Percentiles rank a stretch among this genome's conserved stretches.
phyloP scores from a whole-genome alignment of 192 early-diverging fungal species.

The Piromyces finnis region DNA sequence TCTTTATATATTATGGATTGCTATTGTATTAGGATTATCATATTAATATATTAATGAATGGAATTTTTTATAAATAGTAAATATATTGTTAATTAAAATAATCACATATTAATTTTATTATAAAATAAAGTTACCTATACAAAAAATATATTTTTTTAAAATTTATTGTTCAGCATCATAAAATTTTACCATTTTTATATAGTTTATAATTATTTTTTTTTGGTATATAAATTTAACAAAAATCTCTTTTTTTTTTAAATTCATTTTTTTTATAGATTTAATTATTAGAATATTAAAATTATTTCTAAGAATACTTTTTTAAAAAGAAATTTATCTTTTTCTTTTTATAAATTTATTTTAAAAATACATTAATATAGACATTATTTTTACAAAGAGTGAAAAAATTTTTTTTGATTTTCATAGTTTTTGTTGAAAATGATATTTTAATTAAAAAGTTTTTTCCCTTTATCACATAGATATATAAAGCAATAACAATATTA shows the following conservation, averaged over 20 bases:
- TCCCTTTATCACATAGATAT: no score
- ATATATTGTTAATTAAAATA: background rate
- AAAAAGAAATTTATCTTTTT: background rate
- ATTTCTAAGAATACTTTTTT: no score
- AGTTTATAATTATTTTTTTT: background rate
- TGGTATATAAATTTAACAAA: background rate
- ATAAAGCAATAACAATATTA: no score
- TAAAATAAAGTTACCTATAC: background rate
- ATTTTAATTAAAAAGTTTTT: no score
- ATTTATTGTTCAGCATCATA: no score
- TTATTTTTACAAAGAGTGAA: no score
- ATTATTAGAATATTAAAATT: no score
- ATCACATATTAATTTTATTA: background rate
- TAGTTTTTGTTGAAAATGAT: no score
- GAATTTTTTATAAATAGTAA: background rate
- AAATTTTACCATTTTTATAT: background rate
- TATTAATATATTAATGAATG: background rate
- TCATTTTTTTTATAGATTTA: background rate
- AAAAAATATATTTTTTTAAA: background rate
- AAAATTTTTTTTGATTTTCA: no score
- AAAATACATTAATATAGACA: no score
- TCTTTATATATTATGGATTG: no score
- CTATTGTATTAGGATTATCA: background rate
- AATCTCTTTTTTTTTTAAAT: background rate
- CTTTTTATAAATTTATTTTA: no score